These are phyloP conservation scores for Penicillium malachiteum DNA, from an alignment of 495 filamentous ascomycete genomes.

Conservation along the genomic window DNA sequence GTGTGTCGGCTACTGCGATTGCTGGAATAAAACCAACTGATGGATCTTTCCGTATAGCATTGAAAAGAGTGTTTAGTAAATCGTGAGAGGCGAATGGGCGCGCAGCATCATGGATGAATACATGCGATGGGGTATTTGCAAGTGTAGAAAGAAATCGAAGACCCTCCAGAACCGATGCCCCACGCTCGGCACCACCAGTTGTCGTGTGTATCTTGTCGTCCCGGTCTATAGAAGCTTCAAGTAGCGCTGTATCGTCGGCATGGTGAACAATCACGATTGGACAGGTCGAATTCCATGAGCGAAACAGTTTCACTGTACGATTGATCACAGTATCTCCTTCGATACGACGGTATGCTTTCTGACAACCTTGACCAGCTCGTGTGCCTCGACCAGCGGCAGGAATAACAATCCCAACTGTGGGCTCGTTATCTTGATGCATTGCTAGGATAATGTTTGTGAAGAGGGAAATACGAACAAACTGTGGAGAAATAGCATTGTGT, in stretches of 20 bases:
- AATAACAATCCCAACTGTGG: constrained; percentile 6
- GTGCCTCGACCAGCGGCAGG: constrained; percentile 10
- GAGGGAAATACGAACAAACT: neutral
- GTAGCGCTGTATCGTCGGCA: neutral
- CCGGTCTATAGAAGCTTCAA: constrained; percentile 6
- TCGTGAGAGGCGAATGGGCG: constrained; percentile 4
- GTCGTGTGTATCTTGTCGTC: constrained; percentile 7
- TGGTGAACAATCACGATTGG: constrained; percentile 9
- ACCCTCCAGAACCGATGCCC: constrained; percentile 5
- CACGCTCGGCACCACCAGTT: constrained; percentile 4
- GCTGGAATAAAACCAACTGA: constrained; percentile 7
- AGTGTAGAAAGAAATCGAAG: constrained; percentile 11
- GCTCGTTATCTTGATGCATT: neutral
- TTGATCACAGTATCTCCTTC: constrained; percentile 10
- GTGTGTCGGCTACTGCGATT: constrained; percentile 6
- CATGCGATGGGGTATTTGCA: neutral
- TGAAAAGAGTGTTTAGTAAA: neutral
- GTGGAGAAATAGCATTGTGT: neutral
- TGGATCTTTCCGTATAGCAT: constrained; percentile 4
- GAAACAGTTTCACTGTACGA: constrained; percentile 8
- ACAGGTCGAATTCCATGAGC: constrained; percentile 2
- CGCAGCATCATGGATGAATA: constrained; percentile 14
- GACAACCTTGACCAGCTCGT: constrained; percentile 6
- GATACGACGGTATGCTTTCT: constrained; percentile 12
- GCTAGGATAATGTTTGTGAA: neutral